Evolutionary conservation across 495 filamentous ascomycete genomes (phyloP).

Genomic region (Penicillium argentinense): DNA sequence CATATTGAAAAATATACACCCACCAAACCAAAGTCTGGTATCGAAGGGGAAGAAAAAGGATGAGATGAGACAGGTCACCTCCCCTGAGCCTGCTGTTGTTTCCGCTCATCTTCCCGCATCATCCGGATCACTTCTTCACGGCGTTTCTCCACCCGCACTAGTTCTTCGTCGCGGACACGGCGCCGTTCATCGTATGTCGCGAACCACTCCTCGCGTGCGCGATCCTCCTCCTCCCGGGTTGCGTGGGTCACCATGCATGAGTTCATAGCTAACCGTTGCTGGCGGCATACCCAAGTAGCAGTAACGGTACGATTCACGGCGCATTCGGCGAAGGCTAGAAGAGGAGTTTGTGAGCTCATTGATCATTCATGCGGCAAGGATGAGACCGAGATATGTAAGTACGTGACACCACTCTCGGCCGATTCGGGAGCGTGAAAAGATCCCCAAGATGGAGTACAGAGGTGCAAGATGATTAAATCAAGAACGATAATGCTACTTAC

Average conservation of each 20-base stretch:
- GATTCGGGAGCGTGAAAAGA: background rate
- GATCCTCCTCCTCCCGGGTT: slow-evolving; percentile 80
- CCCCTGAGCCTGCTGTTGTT: slow-evolving; percentile 20
- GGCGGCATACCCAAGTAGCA: slow-evolving; percentile 80
- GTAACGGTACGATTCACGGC: slow-evolving; percentile 80
- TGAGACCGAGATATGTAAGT: background rate
- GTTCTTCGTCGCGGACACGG: slow-evolving; percentile 59
- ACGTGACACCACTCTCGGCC: background rate
- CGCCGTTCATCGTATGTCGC: slow-evolving; percentile 64
- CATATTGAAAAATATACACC: slow-evolving; percentile 24
- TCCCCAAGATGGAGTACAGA: too few species aligned
- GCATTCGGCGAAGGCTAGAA: slow-evolving; percentile 83
- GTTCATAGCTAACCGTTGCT: slow-evolving; percentile 82
- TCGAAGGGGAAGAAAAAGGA: background rate
- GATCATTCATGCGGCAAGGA: background rate
- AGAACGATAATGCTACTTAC: slow-evolving; percentile 43
- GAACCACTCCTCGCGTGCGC: slow-evolving; percentile 94
- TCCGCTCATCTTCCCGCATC: slow-evolving; percentile 55
- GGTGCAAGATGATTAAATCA: too few species aligned
- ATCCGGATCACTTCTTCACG: slow-evolving; percentile 48
- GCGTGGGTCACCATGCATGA: slow-evolving; percentile 85
- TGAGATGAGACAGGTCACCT: slow-evolving; percentile 17
- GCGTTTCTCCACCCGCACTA: slow-evolving; percentile 44
- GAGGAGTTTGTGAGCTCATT: slow-evolving; percentile 4
- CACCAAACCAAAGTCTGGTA: slow-evolving; percentile 2